Evolutionary conservation across 1,284 basidiomycete species (phyloP), one percentile per base, ranked within the genome.

Genomic region (Austroboletus niveus): DNA sequence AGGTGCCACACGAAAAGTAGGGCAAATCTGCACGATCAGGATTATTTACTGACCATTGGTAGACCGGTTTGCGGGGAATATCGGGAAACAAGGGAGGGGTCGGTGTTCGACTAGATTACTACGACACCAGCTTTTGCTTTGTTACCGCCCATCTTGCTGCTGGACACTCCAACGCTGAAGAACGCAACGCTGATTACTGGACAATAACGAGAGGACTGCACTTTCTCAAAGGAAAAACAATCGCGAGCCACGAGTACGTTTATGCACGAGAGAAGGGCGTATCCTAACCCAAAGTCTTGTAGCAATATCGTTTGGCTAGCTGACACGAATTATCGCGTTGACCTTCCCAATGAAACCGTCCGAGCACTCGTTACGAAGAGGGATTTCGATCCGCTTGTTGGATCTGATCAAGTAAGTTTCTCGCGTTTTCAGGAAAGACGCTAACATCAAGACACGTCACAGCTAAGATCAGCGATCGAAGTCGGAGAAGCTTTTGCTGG

Each of bases 81-180:
- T 94, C 92, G 6, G 97, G 97, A 22, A 99, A 99, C 73, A 99
- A 96, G 72, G 92, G 92, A 22, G 95, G 93, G 10, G 92, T 97
- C 8, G 94, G 89, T 3, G 91, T 99, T 58, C 86, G 97, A 20
- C 76, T 99, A 53, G 89, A 98, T 40, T 89, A 92, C 60, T 81
- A 89, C 61, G 94, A 97, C 65, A 91, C 94, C 7, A 89, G 82
- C 44, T 87, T 99, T 62, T 99, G 97, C 72, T 94, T 99, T 72
- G 74, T 99, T 61, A 98, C 96, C 0, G 92, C 92, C 1, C 97
- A 99, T 71, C 80, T 99, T 43, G 94, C 97, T 14, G 95, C 97
- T 7, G 97, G 97, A 4, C 94, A 96, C 62, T 68, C 78, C 7
- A 97, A 96, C 61, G 78, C 92, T 10, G 87, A 89, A 22, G 96